Conservation (phyloP, 495 filamentous ascomycete species). For the Jackrogersella minutella region DNA sequence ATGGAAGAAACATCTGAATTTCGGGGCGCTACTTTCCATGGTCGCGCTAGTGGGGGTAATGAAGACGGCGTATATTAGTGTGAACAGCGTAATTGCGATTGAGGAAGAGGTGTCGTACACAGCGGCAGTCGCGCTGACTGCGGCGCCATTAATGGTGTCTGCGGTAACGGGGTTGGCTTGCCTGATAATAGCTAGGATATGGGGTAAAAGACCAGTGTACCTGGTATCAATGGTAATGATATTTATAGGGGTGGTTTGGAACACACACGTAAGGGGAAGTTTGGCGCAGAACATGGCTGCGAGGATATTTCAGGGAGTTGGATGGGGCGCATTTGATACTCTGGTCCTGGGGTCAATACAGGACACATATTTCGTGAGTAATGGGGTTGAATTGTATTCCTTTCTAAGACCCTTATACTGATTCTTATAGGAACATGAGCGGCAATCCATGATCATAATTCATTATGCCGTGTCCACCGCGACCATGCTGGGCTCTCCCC, state of each 20-base stretch:
- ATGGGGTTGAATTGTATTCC: not conserved
- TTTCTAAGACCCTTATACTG: constrained; percentile 12
- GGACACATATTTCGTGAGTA: constrained; percentile 61
- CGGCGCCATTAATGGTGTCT: constrained; percentile 57
- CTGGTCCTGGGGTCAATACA: constrained; percentile 56
- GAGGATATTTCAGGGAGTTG: constrained; percentile 58
- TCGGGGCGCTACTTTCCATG: constrained; percentile 51
- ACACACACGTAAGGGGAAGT: constrained; percentile 51
- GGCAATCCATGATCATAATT: constrained; percentile 47
- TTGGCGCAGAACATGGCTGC: constrained; percentile 58
- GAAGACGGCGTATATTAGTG: constrained; percentile 61
- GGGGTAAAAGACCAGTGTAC: constrained; percentile 59
- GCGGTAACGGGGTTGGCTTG: constrained; percentile 52
- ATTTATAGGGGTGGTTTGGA: constrained; percentile 57
- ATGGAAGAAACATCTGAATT: constrained; percentile 59
- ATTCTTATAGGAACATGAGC: constrained; percentile 57
- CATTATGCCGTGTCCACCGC: constrained; percentile 51
- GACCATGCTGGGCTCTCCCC: constrained; percentile 58
- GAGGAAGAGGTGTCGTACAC: constrained; percentile 55
- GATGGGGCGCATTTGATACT: constrained; percentile 63
- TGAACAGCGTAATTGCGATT: constrained; percentile 52
- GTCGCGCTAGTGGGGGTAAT: constrained; percentile 53
- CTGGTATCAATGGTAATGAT: constrained; percentile 51
- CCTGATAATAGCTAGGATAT: constrained; percentile 49
- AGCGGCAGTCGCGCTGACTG: constrained; percentile 55